Base-by-base conservation (phyloP, 139 green algal genomes). In the Trebouxia sp. region DNA sequence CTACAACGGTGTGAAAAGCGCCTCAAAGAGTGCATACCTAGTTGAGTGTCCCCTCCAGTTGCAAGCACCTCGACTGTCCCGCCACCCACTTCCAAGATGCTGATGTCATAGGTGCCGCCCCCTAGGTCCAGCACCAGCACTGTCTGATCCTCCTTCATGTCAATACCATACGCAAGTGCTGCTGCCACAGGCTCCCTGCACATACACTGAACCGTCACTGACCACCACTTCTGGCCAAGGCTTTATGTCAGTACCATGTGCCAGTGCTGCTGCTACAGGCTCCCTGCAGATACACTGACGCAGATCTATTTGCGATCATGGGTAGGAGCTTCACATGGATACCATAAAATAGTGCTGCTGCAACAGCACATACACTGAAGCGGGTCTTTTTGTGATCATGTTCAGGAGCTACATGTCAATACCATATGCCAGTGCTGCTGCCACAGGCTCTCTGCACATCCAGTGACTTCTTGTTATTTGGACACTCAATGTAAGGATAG, bases 41-140 rank as follows among this genome's bases (percentile, higher is more conserved):
- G 84, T 77, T 92, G 86, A 6, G 90, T 55, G 75, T 98, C 94
- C 35, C 94, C 94, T 7, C 93, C 93, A 32, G 94, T 97, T 17
- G 89, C 87, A 35, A 98, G 83, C 38, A 98, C 94, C 85, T 98
- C 94, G 0, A 97, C 89, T 1, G 92, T 92, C 35, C 94, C 94
- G 42, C 90, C 88, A 38, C 94, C 94, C 0, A 92, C 87, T 75
- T 98, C 94, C 70, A 98, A 85, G n/a, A 98, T 80, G 45, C 74
- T 89, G 2, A 98, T 88, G 65, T 98, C 94, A 83, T 92, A 96
- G 8, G 94, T 98, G 69, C 94, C 94, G 10, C 94, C 94, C 1
- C 94, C 94, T 37, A 98, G 84, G 83, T 98, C 94, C 78, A 98
- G 94, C 70, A 98, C 94, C 39, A 97, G 87, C 70, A 98, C 89